These are phyloP conservation scores for Boechera stricta DNA, from an alignment of 345 rosid genomes.

Conservation along the genomic window DNA sequence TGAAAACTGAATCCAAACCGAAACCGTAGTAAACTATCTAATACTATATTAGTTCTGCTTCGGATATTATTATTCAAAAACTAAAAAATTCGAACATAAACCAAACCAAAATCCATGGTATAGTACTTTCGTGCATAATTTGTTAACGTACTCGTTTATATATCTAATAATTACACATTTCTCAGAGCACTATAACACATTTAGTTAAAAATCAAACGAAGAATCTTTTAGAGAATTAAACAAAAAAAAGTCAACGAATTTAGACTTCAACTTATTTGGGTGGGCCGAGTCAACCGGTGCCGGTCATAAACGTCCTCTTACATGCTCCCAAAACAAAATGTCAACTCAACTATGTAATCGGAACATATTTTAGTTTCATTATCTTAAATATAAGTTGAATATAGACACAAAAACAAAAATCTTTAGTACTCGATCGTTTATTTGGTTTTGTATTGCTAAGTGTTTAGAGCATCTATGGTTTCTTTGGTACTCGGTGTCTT, in stretches of 20 bases:
- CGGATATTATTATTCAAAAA: too few species aligned
- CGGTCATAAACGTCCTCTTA: constrained; percentile 27
- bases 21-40: neutral
- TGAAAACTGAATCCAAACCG: neutral
- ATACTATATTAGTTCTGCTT: too few species aligned
- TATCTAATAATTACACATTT: neutral
- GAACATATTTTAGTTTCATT: neutral
- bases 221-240: neutral
- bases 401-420: neutral
- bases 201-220: neutral
- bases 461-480: neutral
- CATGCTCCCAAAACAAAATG: constrained; percentile 25
- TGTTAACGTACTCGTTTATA: neutral
- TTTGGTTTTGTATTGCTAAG: neutral
- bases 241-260: constrained; percentile 19
- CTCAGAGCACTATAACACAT: neutral
- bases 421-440: too few species aligned
- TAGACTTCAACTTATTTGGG: constrained; percentile 28
- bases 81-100: too few species aligned
- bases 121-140: neutral
- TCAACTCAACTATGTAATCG: constrained; percentile 5
- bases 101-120: too few species aligned
- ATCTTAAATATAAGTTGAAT: neutral
- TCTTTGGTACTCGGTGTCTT: neutral
- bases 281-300: constrained; percentile 24